These are phyloP conservation scores for Yarrowia phangngaensis DNA, from an alignment of 805 yeast species.

Conservation along the genomic window DNA sequence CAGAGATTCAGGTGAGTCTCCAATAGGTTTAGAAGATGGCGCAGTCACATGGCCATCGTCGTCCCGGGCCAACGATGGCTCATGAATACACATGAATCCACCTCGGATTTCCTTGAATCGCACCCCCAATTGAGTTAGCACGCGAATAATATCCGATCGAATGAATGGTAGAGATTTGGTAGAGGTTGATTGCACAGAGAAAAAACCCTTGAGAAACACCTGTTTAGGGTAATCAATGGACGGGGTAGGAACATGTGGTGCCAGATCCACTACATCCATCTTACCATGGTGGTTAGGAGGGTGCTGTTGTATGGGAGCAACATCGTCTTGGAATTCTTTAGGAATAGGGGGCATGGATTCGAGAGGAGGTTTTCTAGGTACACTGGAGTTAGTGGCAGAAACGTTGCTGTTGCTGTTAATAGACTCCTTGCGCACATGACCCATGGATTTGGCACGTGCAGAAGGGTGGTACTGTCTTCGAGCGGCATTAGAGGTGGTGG, in stretches of 20 bases:
- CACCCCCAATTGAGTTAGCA: conserved; percentile 70
- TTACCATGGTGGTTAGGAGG: conserved; percentile 28
- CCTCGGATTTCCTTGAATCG: conserved; percentile 87
- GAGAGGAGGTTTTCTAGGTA: too few species aligned
- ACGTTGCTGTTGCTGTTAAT: conserved; percentile 1
- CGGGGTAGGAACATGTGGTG: conserved; percentile 56
- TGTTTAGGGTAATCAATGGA: conserved; percentile 92
- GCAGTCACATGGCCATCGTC: conserved; percentile 13
- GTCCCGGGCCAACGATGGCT: conserved; percentile 41
- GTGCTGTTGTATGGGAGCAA: conserved; percentile 27
- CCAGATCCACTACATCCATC: conserved; percentile 13
- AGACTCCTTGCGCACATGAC: conserved; percentile 46
- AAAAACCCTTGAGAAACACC: conserved; percentile 85
- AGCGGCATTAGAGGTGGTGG: conserved; percentile 33
- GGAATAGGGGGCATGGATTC: conserved; percentile 18
- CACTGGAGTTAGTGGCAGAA: too few species aligned
- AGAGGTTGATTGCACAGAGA: conserved; percentile 91
- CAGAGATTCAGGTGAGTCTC: not conserved
- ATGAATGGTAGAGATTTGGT: conserved; percentile 87
- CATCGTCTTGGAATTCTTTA: conserved; percentile 14
- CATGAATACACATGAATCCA: conserved; percentile 80
- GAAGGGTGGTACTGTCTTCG: conserved; percentile 59
- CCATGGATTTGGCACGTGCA: conserved; percentile 83
- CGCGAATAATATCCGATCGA: conserved; percentile 75
- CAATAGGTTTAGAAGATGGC: conserved; percentile 29